Conservation (phyloP, 176 grass and related monocot species). For the Cenchrus fungigraminus region DNA sequence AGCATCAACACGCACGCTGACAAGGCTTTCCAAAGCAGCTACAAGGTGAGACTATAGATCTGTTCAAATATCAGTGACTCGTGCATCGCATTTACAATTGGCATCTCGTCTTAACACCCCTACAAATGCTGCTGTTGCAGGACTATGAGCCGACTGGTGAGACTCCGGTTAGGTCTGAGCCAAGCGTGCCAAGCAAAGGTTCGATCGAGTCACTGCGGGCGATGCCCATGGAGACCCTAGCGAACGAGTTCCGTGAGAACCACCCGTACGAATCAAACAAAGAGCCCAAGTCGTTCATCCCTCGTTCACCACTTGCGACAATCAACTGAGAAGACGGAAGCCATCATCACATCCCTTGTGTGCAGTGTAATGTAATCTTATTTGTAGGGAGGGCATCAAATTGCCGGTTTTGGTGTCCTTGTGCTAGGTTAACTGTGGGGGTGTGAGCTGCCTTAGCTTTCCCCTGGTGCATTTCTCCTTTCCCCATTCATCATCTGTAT, state of each 20-base stretch:
- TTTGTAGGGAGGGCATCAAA: constrained; percentile 17
- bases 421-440: constrained; percentile 24
- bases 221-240: constrained; percentile 81
- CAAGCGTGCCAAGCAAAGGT: constrained; percentile 75
- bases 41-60: constrained; percentile 48
- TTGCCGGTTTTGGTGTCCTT: constrained; percentile 38
- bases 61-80: background rate
- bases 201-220: constrained; percentile 82
- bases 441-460: constrained; percentile 59
- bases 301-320: constrained; percentile 81
- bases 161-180: constrained; percentile 71
- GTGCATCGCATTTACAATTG: background rate
- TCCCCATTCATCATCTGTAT: constrained; percentile 10
- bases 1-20: constrained; percentile 72
- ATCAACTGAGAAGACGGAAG: constrained; percentile 54
- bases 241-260: constrained; percentile 85
- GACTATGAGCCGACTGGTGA: constrained; percentile 86
- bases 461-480: constrained; percentile 20
- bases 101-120: background rate
- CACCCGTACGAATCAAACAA: constrained; percentile 80
- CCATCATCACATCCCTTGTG: background rate
- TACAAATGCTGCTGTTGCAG: constrained; percentile 36
- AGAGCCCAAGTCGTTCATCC: constrained; percentile 71
- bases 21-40: constrained; percentile 59
- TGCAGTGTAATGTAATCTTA: constrained; percentile 69